Percentiles rank a stretch among this genome's conserved stretches.
phyloP scores from a whole-genome alignment of 2,329 filamentous ascomycete species.

The Botrytis deweyae region DNA sequence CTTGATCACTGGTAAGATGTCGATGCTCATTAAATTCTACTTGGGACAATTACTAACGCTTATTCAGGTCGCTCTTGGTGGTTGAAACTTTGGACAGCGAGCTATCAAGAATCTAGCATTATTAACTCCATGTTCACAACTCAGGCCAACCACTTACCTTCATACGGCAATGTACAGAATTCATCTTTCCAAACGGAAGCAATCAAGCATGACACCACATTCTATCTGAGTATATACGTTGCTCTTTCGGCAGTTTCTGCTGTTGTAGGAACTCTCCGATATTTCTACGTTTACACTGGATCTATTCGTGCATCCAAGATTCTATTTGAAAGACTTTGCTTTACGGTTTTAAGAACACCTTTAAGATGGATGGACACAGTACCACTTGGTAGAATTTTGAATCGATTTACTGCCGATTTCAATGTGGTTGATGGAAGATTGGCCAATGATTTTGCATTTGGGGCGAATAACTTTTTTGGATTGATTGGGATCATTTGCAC shows the following conservation, averaged over 20 bases:
- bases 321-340: slow-evolving; percentile 66
- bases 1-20: slow-evolving; percentile 52
- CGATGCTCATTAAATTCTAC: background rate
- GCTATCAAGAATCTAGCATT: slow-evolving; percentile 39
- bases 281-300: slow-evolving; percentile 61
- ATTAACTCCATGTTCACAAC: slow-evolving; percentile 45
- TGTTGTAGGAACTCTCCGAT: slow-evolving; percentile 60
- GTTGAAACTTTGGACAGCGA: slow-evolving; percentile 61
- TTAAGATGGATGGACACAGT: slow-evolving; percentile 81
- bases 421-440: slow-evolving; percentile 68
- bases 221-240: slow-evolving; percentile 69
- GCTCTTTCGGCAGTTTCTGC: slow-evolving; percentile 57
- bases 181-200: slow-evolving; percentile 4
- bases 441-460: slow-evolving; percentile 61
- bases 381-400: slow-evolving; percentile 72
- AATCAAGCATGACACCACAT: slow-evolving; percentile 45
- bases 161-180: slow-evolving; percentile 9
- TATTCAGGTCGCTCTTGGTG: slow-evolving; percentile 57
- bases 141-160: slow-evolving; percentile 27
- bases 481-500: slow-evolving; percentile 66
- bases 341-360: slow-evolving; percentile 67
- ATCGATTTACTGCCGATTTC: slow-evolving; percentile 78
- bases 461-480: slow-evolving; percentile 58
- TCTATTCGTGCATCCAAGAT: slow-evolving; percentile 67
- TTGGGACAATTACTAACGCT: slow-evolving; percentile 10